phyloP scores from a whole-genome alignment of 495 filamentous ascomycete species.

The Xylaria curta region DNA sequence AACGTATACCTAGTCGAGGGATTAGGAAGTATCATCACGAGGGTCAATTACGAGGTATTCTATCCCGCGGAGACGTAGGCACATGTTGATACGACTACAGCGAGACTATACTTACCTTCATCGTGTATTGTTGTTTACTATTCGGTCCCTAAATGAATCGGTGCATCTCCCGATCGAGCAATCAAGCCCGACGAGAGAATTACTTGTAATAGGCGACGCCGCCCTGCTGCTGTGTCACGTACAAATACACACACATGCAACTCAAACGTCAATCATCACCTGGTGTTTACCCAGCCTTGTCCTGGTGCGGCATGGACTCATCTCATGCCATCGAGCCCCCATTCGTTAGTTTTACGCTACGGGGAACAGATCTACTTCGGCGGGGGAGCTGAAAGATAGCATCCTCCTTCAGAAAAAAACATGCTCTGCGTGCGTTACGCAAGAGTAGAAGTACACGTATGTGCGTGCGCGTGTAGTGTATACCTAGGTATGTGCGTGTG shows the following conservation, averaged over 20 bases:
- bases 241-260: not conserved
- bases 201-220: conserved; percentile 15
- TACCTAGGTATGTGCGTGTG: conserved; percentile 9
- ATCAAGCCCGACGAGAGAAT: conserved; percentile 21
- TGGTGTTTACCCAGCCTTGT: conserved; percentile 14
- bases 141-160: conserved; percentile 9
- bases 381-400: conserved; percentile 15
- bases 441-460: not conserved
- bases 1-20: conserved; percentile 2
- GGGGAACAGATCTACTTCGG: not conserved
- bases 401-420: not conserved
- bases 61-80: not conserved
- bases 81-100: not conserved
- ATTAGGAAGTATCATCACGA: not conserved
- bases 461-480: conserved; percentile 8
- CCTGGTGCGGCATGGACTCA: not conserved
- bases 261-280: conserved; percentile 13
- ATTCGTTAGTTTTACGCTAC: not conserved
- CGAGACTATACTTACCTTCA: not conserved
- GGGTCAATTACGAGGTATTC: not conserved
- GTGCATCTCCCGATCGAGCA: conserved; percentile 26
- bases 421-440: not conserved
- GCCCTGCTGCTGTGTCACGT: conserved; percentile 20
- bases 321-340: conserved; percentile 5
- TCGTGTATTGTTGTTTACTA: not conserved